These are phyloP conservation scores for Penicillium sp. DNA, from an alignment of 2,329 filamentous ascomycete species.

Conservation along the genomic window DNA sequence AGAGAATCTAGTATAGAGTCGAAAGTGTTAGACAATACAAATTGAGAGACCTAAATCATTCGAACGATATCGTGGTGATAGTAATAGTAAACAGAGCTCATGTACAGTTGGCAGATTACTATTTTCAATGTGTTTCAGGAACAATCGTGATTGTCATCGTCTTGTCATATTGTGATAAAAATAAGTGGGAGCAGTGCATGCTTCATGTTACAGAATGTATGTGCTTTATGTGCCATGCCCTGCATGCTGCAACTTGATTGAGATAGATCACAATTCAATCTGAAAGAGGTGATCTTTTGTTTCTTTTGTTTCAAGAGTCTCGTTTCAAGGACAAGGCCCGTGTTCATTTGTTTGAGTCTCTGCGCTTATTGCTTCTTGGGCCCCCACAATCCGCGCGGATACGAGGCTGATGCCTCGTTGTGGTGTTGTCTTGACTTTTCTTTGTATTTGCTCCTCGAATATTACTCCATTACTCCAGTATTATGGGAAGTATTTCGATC, in stretches of 20 bases:
- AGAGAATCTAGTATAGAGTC: too few species aligned
- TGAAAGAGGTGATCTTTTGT: background rate
- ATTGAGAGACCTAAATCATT: too few species aligned
- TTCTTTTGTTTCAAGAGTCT: background rate
- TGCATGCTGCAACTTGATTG: background rate
- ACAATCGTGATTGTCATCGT: background rate
- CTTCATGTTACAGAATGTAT: background rate
- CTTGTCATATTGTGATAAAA: background rate
- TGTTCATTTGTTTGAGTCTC: background rate
- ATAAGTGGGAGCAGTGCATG: background rate
- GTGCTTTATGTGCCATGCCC: background rate
- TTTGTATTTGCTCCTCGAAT: background rate
- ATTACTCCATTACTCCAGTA: too few species aligned
- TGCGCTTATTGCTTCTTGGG: background rate
- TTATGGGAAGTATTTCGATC: background rate
- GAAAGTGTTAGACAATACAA: too few species aligned
- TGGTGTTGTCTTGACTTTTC: background rate
- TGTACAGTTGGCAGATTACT: background rate
- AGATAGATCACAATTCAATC: background rate
- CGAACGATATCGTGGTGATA: too few species aligned
- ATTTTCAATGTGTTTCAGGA: background rate
- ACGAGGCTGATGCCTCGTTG: conserved; percentile 1
- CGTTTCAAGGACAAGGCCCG: background rate
- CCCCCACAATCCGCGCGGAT: background rate
- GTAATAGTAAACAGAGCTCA: too few species aligned